A percentile compares a stretch with the other conserved stretches of the same genome.
phyloP scores from a whole-genome alignment of 768 basidiomycete genomes.

The Rhodotorula paludigena region DNA sequence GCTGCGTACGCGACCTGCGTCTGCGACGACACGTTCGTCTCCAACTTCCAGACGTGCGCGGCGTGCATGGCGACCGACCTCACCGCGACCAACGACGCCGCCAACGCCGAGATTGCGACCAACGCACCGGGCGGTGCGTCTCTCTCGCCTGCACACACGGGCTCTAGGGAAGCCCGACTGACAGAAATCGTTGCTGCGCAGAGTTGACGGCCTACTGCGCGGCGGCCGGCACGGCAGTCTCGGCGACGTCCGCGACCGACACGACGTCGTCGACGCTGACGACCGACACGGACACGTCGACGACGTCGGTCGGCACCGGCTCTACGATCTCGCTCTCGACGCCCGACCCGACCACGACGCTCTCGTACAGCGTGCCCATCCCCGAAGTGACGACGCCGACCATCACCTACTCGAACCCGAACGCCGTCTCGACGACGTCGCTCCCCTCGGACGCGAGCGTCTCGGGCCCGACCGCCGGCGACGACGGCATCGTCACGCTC shows the following conservation, averaged over 20 bases:
- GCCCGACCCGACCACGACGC: neutral
- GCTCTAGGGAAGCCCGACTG: no score
- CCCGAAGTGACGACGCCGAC: neutral
- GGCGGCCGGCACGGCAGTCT: neutral
- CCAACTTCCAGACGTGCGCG: slow-evolving; percentile 18
- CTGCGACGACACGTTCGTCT: slow-evolving; percentile 12
- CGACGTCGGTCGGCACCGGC: neutral
- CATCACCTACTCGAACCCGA: neutral
- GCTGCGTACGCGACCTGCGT: slow-evolving; percentile 8
- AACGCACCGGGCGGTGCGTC: slow-evolving; percentile 9
- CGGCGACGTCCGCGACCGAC: neutral
- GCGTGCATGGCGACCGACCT: slow-evolving; percentile 15
- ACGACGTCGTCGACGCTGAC: neutral
- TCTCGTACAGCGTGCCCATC: neutral
- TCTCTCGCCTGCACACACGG: neutral
- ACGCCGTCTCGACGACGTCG: slow-evolving; percentile 5
- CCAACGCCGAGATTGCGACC: neutral
- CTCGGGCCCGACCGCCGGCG: no score
- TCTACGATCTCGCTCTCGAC: neutral
- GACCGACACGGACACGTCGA: neutral
- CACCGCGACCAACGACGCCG: neutral
- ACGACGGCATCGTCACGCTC: neutral
- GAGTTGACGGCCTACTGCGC: slow-evolving; percentile 24
- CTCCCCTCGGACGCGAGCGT: neutral
- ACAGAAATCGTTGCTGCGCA: neutral